Evolutionary conservation across 257 asterid genomes (phyloP), one percentile per base, ranked within the genome.

Genomic region (Solanum chiquidenum): DNA sequence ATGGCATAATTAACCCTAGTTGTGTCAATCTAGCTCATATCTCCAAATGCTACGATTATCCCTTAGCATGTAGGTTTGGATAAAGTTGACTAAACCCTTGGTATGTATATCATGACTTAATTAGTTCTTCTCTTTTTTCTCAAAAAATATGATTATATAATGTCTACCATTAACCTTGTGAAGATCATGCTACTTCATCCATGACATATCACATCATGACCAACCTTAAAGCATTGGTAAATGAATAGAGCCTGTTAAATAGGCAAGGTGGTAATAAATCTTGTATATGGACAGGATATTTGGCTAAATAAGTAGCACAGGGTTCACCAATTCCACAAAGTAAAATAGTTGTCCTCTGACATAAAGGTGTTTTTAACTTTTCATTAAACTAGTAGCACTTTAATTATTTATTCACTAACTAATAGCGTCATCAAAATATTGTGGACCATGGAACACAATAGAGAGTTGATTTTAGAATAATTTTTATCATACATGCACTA

Each of bases 241-340:
- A 33, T 52, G 91, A 87, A 86, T 86, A 16, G 31, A 80, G 88
- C 69, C 90, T 11, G 86, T n/a, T 80, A 86, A 46, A 34, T 55
- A 86, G 90, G 23, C 25, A 79, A 6, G 80, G 31, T 86, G 83
- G 18, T 18, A 52, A 33, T 52, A 11, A 33, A 73, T 58, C 20
- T 49, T 84, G 90, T 88, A 88, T 38, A 1, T 10, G 72, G 91
- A 76, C 91, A 7, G 84, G 74, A 89, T 83, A 75, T 75, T 52
- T 46, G 37, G 68, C 33, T n/a, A 33, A 72, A 89, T 35, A 62
- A 73, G 34, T 40, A 73, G 25, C 68, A 66, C 29, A 75, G 64
- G 71, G 86, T 74, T 80, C 87, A 29, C 16, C 29, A 14, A 23
- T 64, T 40, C 88, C 83, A 29, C 42, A 18, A 23, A 74, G 21